Conservation (phyloP, 2,329 filamentous ascomycete genomes). For the Botryotinia convoluta region DNA sequence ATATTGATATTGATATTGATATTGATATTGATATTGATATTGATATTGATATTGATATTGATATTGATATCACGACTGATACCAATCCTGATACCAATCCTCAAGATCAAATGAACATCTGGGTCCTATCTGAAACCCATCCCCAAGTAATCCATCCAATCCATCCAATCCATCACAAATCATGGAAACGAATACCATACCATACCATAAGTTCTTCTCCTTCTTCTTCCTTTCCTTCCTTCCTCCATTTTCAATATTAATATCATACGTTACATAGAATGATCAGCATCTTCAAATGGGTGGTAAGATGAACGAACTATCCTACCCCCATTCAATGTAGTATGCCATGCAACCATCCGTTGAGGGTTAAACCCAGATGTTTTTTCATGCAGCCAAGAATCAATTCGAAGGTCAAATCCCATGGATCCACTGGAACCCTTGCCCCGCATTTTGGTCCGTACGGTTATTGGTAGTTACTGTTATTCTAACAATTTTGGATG, state of each 20-base stretch:
- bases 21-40: not conserved
- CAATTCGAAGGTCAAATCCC: not conserved
- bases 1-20: not conserved
- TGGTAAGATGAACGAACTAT: not conserved
- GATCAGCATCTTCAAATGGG: slow-evolving; percentile 22
- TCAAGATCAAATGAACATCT: not conserved
- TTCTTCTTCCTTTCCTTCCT: not conserved
- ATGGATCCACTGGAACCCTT: not conserved
- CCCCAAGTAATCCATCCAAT: not conserved
- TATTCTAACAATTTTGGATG: too few relatives aligned
- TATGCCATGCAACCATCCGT: slow-evolving; percentile 28
- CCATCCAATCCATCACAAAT: not conserved
- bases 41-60: not conserved
- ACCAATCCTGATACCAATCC: not conserved
- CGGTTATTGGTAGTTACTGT: not conserved
- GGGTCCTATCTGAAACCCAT: not conserved
- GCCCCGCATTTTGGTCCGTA: not conserved
- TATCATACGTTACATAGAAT: slow-evolving; percentile 32
- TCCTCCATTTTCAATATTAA: slow-evolving; percentile 17
- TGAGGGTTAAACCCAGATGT: slow-evolving; percentile 14
- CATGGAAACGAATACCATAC: too few relatives aligned
- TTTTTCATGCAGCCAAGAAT: not conserved
- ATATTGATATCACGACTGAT: not conserved
- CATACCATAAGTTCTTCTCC: not conserved
- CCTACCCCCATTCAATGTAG: not conserved